Conservation (phyloP, 352 stramenopile species). For the Pythium aristosporum region DNA sequence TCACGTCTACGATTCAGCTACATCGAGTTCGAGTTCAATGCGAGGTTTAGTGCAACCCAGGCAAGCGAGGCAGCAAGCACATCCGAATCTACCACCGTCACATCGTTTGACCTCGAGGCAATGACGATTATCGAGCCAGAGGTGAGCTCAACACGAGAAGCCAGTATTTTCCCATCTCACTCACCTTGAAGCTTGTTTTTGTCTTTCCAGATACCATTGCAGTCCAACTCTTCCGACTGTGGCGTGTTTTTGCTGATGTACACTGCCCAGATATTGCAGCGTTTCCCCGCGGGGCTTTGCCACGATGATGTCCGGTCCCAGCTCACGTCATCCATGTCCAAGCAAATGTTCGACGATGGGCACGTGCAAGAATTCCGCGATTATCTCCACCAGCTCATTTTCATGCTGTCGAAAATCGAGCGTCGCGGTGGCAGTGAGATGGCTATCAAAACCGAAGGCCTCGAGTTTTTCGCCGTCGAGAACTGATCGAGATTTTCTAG, state of each 20-base stretch:
- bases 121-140: conserved; percentile 27
- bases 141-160: conserved; percentile 4
- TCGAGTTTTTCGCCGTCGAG: conserved; percentile 60
- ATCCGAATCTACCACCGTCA: neutral
- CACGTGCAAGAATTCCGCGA: conserved; percentile 76
- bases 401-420: conserved; percentile 62
- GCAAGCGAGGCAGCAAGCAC: neutral
- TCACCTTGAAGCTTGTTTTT: neutral
- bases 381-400: conserved; percentile 76
- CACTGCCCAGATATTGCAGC: conserved; percentile 54
- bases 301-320: conserved; percentile 54
- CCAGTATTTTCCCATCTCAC: too few species aligned
- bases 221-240: conserved; percentile 94
- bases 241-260: conserved; percentile 87
- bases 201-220: conserved; percentile 82
- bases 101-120: conserved; percentile 20
- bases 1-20: conserved; percentile 35
- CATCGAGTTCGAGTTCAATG: conserved; percentile 76
- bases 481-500: conserved; percentile 1
- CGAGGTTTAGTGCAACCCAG: conserved; percentile 16
- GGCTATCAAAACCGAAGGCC: conserved; percentile 51
- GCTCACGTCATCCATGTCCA: conserved; percentile 42
- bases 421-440: conserved; percentile 42
- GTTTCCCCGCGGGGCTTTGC: conserved; percentile 54
- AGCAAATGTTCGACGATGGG: conserved; percentile 62